These are phyloP conservation scores for Penstemon eatonii DNA, from an alignment of 257 asterid genomes.

Conservation along the genomic window DNA sequence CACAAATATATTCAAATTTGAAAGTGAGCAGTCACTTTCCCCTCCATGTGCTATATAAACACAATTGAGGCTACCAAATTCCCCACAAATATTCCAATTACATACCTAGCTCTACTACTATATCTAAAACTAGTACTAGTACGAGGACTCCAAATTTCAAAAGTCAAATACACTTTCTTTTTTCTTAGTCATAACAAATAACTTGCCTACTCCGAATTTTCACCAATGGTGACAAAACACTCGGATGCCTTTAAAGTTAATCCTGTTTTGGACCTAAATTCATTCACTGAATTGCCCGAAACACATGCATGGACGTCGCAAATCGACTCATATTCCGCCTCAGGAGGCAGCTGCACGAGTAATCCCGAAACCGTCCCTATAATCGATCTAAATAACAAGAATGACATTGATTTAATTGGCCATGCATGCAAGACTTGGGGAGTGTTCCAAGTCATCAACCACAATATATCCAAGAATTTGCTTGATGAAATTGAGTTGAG, in stretches of 20 bases:
- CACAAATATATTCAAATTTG: conserved; percentile 7
- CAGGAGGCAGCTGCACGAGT: background rate
- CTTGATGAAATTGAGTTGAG: conserved; percentile 46
- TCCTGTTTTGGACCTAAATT: conserved; percentile 56
- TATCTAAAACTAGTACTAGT: conserved; percentile 23
- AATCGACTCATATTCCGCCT: conserved; percentile 24
- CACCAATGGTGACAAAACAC: conserved; percentile 4
- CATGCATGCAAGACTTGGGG: conserved; percentile 97
- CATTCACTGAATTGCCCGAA: conserved; percentile 71
- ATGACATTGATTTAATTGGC: conserved; percentile 57
- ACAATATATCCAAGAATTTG: conserved; percentile 43
- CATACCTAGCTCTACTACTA: conserved; percentile 25
- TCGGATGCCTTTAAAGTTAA: conserved; percentile 36
- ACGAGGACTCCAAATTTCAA: conserved; percentile 29
- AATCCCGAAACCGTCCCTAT: conserved; percentile 51
- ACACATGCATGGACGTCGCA: conserved; percentile 80
- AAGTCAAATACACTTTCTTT: background rate
- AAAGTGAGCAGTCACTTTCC: conserved; percentile 44
- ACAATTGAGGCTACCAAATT: conserved; percentile 27
- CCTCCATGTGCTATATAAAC: conserved; percentile 50
- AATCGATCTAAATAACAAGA: conserved; percentile 46
- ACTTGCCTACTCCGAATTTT: conserved; percentile 44
- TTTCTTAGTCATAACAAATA: background rate
- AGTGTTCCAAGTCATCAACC: conserved; percentile 68
- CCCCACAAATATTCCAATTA: conserved; percentile 24